Evolutionary conservation across 176 grass and related monocot genomes (phyloP), one percentile per base, ranked within the genome.

Genomic region (Dactylis glomerata): DNA sequence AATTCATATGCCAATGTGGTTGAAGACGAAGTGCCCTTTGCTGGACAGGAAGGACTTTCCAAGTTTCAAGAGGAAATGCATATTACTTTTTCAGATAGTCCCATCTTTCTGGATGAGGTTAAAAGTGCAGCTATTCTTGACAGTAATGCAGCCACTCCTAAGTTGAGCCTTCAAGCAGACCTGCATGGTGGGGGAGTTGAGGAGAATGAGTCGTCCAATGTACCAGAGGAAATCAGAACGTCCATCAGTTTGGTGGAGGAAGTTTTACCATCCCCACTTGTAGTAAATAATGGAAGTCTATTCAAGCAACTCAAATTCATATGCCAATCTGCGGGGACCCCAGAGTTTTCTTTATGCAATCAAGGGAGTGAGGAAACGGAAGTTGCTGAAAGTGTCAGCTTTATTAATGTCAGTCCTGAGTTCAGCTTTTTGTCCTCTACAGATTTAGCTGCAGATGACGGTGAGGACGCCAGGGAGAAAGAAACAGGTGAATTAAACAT

Each of bases 81-180:
- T 47, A 31, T 50, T 28, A 33, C 67, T 80, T 73, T 73, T 62
- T 16, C 17, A 20, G 71, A 74, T 49, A 80, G 14, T 63, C 24
- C 85, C 55, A 81, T 81, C 30, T 75, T 37, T 61, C 42, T 79
- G 13, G 45, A 86, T 86, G 56, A 81, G 56, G 68, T 64, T 81
- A n/a, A 33, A 52, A 81, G 41, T 74, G 44, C 71, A 10, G 45
- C 70, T 73, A 19, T 30, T 30, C 24, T 73, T 73, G 42, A 49
- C 70, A 73, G 24, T 47, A 42, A 49, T 30, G 26, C 42, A 49
- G 41, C 44, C 70, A 73, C 42, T 47, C 70, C 70, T 19, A 47
- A 74, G 32, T 9, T 51, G 44, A 32, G 27, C 15, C 71, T 74
- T 74, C 44, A 50, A 50, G 0, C 44, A 3, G 42, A 74, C 24